These are phyloP conservation scores for Fomitopsis serialis DNA, from an alignment of 768 basidiomycete species.

Conservation along the genomic window DNA sequence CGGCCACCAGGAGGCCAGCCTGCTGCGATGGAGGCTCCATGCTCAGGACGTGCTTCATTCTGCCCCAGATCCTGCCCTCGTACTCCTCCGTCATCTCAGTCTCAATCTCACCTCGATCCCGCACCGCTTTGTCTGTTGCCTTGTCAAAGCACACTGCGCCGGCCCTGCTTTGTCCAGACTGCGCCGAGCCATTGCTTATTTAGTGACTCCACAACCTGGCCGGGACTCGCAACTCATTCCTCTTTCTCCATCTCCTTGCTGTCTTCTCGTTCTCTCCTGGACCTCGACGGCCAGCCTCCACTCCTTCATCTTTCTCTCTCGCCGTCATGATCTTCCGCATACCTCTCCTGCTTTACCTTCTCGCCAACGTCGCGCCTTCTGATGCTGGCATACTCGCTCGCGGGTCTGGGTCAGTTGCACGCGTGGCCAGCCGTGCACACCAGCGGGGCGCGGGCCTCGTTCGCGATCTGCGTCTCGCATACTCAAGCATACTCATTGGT, in stretches of 20 bases:
- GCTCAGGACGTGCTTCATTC: no score
- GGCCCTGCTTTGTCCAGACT: background rate
- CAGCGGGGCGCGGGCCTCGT: constrained; percentile 58
- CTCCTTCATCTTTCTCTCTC: background rate
- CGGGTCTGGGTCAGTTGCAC: constrained; percentile 31
- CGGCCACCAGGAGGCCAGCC: no score
- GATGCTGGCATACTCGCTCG: constrained; percentile 19
- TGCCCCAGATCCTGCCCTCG: no score
- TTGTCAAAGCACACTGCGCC: background rate
- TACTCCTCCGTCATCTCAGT: background rate
- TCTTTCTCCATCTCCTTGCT: background rate
- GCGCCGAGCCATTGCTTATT: background rate
- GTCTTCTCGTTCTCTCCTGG: background rate
- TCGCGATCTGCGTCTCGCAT: constrained; percentile 63
- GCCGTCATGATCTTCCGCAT: constrained; percentile 22
- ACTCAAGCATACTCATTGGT: constrained; percentile 44
- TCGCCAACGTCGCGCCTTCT: constrained; percentile 24
- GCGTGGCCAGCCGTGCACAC: constrained; percentile 45
- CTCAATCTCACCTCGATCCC: background rate
- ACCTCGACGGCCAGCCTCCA: background rate
- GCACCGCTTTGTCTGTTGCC: constrained; percentile 1
- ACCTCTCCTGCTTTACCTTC: constrained; percentile 25
- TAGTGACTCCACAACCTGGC: background rate
- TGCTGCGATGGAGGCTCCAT: no score
- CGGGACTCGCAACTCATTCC: background rate